Evolutionary conservation across 2,329 filamentous ascomycete genomes (phyloP).

Genomic region (Mollisiaceae sp.): DNA sequence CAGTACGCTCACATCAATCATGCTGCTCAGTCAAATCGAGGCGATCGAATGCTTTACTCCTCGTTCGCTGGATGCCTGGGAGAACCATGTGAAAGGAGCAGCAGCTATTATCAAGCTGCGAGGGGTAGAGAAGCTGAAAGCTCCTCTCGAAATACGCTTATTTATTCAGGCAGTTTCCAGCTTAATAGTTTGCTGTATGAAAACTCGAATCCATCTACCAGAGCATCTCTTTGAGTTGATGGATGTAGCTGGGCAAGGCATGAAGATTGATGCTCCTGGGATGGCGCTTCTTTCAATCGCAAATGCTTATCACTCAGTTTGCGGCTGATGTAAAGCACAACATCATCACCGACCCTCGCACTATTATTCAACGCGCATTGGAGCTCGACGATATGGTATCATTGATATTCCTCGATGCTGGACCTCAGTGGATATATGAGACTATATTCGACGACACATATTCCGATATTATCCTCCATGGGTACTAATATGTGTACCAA

Average conservation of each 20-base stretch:
- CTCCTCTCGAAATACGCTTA: neutral
- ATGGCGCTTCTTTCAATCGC: neutral
- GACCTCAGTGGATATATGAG: slow-evolving; percentile 12
- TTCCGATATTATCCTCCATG: slow-evolving; percentile 12
- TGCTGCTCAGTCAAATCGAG: slow-evolving; percentile 59
- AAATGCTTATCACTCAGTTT: slow-evolving; percentile 18
- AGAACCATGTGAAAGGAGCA: slow-evolving; percentile 57
- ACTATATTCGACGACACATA: slow-evolving; percentile 10
- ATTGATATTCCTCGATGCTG: slow-evolving; percentile 10
- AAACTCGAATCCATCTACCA: neutral
- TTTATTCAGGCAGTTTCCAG: slow-evolving; percentile 7
- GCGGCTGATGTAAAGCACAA: slow-evolving; percentile 7
- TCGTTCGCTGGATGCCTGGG: slow-evolving; percentile 54
- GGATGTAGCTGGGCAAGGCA: neutral
- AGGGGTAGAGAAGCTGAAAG: slow-evolving; percentile 4
- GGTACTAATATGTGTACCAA: slow-evolving; percentile 15
- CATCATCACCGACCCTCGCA: slow-evolving; percentile 42
- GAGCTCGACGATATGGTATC: slow-evolving; percentile 16
- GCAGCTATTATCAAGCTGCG: slow-evolving; percentile 53
- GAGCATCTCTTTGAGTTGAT: slow-evolving; percentile 6
- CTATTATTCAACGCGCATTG: slow-evolving; percentile 17
- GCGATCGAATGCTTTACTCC: slow-evolving; percentile 51
- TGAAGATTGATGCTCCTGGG: neutral
- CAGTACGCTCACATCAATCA: slow-evolving; percentile 56
- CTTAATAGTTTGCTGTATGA: slow-evolving; percentile 1